Percentiles rank a stretch among this genome's conserved stretches.
Evolutionary conservation across 768 basidiomycete genomes (phyloP).

Genomic region (Mycena rosella): DNA sequence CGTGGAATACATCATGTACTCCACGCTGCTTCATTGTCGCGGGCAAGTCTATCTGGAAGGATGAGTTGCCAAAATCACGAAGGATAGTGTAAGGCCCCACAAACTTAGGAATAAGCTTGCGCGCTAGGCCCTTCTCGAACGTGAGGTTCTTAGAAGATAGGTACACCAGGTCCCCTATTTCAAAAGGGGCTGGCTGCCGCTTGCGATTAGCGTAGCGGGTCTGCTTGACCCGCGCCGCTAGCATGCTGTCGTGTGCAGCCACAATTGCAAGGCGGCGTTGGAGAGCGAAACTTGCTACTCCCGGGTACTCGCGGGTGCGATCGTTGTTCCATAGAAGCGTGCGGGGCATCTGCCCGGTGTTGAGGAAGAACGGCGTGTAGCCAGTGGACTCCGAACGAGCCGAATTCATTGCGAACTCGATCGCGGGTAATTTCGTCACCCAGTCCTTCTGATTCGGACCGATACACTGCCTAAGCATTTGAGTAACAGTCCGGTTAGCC

Average conservation of each 20-base stretch:
- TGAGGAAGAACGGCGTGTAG: no score
- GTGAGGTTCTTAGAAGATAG: neutral
- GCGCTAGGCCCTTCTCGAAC: constrained; percentile 34
- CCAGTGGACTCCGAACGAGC: no score
- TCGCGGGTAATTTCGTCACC: no score
- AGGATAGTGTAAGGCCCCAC: constrained; percentile 46
- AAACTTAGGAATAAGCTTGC: constrained; percentile 47
- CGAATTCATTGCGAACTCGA: no score
- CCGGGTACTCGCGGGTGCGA: no score
- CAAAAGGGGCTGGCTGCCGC: neutral
- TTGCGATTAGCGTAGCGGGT: neutral
- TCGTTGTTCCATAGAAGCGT: no score
- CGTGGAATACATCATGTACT: constrained; percentile 34
- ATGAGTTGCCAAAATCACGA: constrained; percentile 26
- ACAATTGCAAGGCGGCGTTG: neutral
- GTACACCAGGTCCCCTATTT: constrained; percentile 11
- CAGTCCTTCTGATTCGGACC: no score
- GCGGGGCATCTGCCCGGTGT: no score
- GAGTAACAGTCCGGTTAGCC: no score
- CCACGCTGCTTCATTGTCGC: constrained; percentile 37
- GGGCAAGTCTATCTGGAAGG: constrained; percentile 37
- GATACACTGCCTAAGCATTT: no score
- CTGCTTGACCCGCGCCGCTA: neutral
- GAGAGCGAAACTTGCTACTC: neutral
- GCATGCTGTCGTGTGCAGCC: neutral